phyloP scores from a whole-genome alignment of 352 stramenopile species.

The Phytopythium vexans region DNA sequence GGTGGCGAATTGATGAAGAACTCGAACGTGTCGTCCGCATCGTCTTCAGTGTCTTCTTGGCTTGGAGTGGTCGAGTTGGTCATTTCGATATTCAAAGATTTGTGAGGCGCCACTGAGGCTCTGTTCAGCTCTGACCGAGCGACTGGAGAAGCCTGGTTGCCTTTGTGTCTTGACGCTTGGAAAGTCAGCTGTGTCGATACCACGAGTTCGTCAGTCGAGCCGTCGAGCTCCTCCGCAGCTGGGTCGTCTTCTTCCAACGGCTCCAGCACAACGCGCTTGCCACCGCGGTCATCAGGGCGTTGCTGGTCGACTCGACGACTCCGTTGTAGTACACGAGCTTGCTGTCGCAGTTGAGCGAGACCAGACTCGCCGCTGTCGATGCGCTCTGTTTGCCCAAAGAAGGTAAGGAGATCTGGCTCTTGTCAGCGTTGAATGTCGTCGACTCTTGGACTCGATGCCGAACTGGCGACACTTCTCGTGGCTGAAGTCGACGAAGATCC shows the following conservation, averaged over 20 bases:
- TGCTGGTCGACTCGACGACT: conserved; percentile 7
- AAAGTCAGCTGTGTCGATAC: background rate
- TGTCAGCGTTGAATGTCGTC: too few relatives aligned
- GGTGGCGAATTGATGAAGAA: conserved; percentile 30
- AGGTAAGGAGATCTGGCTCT: too few relatives aligned
- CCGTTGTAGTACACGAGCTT: conserved; percentile 58
- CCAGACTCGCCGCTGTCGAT: conserved; percentile 3
- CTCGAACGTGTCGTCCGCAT: conserved; percentile 25
- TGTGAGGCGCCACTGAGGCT: too few relatives aligned
- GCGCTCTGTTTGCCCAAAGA: too few relatives aligned
- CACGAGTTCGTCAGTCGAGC: conserved; percentile 15
- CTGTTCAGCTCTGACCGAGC: background rate
- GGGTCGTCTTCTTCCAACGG: conserved; percentile 4
- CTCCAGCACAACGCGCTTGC: background rate
- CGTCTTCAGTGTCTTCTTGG: conserved; percentile 7
- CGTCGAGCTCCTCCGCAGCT: conserved; percentile 3
- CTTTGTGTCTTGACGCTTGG: background rate
- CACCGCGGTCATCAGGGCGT: background rate
- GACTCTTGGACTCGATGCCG: too few relatives aligned
- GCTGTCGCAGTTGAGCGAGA: conserved; percentile 47
- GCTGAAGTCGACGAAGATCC: too few relatives aligned
- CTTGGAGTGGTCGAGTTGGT: background rate
- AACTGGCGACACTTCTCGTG: too few relatives aligned
- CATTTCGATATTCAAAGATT: background rate
- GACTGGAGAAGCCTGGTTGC: background rate